Evolutionary conservation across 2,329 filamentous ascomycete species (phyloP).

Genomic region (Aureobasidium melanogenum): DNA sequence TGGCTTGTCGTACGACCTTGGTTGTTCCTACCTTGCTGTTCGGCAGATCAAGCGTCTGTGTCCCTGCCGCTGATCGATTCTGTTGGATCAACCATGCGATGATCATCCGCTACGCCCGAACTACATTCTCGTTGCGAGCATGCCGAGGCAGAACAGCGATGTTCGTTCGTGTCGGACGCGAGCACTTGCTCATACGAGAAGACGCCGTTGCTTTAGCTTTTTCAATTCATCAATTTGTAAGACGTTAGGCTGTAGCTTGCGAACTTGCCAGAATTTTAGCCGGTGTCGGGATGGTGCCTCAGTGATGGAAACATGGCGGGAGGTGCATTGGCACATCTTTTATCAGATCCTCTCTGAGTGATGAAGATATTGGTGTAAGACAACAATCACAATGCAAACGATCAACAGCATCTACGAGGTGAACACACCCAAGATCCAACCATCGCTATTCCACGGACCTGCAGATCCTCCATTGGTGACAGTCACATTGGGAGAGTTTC

Average conservation of each 20-base stretch:
- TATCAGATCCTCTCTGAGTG: constrained; percentile 10
- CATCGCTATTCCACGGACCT: constrained; percentile 57
- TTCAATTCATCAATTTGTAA: background rate
- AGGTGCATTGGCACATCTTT: constrained; percentile 11
- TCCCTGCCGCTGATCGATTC: background rate
- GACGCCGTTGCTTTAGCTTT: background rate
- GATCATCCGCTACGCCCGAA: background rate
- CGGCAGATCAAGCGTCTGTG: background rate
- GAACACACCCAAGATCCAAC: background rate
- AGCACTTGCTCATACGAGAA: background rate
- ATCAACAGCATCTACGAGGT: constrained; percentile 8
- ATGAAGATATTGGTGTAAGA: constrained; percentile 1
- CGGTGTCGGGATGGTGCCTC: constrained; percentile 1
- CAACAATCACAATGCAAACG: constrained; percentile 9
- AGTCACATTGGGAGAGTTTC: constrained; percentile 61
- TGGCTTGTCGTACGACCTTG: background rate
- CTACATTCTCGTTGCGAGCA: background rate
- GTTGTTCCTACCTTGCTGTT: background rate
- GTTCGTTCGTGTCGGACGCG: background rate
- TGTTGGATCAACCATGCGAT: background rate
- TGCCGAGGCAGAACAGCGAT: background rate
- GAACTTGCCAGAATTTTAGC: background rate
- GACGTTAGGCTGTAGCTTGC: background rate
- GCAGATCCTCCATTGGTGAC: constrained; percentile 61
- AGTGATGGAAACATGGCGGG: background rate